phyloP scores from a whole-genome alignment of 148 eudicot genomes.

The Limonium bicolor region DNA sequence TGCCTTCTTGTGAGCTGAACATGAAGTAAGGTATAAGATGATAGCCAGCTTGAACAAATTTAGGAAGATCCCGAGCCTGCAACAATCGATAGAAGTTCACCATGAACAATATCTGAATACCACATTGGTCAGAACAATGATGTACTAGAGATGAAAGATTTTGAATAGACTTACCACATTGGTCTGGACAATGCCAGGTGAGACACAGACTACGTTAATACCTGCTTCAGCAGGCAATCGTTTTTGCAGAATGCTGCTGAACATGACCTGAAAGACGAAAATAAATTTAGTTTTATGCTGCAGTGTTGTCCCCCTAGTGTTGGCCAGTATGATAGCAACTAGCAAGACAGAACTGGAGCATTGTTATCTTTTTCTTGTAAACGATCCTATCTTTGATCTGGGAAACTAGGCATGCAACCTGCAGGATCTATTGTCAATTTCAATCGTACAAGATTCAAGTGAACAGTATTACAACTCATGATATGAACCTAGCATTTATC shows the following conservation, averaged over 20 bases:
- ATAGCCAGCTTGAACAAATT: conserved; percentile 62
- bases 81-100: conserved; percentile 1
- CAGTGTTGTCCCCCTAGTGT: no score
- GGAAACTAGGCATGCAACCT: no score
- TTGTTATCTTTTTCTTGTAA: no score
- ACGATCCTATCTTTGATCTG: no score
- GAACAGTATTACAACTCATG: no score
- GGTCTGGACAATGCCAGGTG: conserved; percentile 96
- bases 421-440: no score
- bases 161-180: conserved; percentile 62
- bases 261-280: conserved; percentile 88
- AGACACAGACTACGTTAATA: conserved; percentile 60
- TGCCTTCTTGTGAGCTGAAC: conserved; percentile 90
- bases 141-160: background rate
- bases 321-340: no score
- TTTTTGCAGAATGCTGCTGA: conserved; percentile 78
- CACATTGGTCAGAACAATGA: no score
- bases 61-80: conserved; percentile 98
- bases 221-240: conserved; percentile 83
- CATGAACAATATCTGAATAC: background rate
- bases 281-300: no score
- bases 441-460: no score
- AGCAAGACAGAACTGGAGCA: no score
- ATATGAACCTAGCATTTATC: no score
- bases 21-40: conserved; percentile 74